Percentiles rank a stretch among this genome's conserved stretches.
Evolutionary conservation across 2,329 filamentous ascomycete species (phyloP).

Genomic region (Xylaria sp.): DNA sequence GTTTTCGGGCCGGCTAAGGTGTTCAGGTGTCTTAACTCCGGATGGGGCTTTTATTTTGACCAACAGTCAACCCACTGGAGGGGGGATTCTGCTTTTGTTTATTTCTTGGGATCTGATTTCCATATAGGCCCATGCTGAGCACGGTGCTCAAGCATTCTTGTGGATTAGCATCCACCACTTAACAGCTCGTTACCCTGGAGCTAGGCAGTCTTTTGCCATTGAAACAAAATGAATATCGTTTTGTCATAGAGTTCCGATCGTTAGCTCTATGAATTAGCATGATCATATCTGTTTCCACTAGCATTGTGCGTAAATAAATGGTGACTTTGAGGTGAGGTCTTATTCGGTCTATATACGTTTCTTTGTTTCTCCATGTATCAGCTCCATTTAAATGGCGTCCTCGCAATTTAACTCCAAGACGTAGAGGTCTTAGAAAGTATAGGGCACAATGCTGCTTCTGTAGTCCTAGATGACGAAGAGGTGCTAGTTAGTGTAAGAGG

Average conservation of each 20-base stretch:
- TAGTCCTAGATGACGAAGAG: too few relatives aligned
- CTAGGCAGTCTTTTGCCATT: conserved; percentile 2
- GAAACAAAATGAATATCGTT: conserved; percentile 13
- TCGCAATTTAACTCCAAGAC: too few relatives aligned
- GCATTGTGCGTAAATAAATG: too few relatives aligned
- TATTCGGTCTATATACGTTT: too few relatives aligned
- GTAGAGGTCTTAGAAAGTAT: too few relatives aligned
- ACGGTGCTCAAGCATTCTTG: neutral
- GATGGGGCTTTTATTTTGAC: neutral
- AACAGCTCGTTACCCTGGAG: neutral
- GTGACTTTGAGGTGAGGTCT: too few relatives aligned
- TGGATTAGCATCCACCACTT: neutral
- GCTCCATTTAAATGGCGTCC: too few relatives aligned
- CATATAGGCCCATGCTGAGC: conserved; percentile 8
- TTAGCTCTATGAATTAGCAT: neutral
- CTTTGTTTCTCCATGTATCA: too few relatives aligned
- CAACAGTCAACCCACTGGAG: conserved; percentile 2
- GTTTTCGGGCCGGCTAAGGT: conserved; percentile 10
- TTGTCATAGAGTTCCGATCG: neutral
- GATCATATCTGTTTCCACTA: neutral
- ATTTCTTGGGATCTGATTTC: conserved; percentile 11
- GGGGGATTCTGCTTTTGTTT: conserved; percentile 6
- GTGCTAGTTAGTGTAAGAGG: too few relatives aligned
- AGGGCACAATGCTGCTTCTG: too few relatives aligned
- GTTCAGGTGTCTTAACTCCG: conserved; percentile 24